Evolutionary conservation across 139 green algal genomes (phyloP).

Genomic region (Chlorella sp.): DNA sequence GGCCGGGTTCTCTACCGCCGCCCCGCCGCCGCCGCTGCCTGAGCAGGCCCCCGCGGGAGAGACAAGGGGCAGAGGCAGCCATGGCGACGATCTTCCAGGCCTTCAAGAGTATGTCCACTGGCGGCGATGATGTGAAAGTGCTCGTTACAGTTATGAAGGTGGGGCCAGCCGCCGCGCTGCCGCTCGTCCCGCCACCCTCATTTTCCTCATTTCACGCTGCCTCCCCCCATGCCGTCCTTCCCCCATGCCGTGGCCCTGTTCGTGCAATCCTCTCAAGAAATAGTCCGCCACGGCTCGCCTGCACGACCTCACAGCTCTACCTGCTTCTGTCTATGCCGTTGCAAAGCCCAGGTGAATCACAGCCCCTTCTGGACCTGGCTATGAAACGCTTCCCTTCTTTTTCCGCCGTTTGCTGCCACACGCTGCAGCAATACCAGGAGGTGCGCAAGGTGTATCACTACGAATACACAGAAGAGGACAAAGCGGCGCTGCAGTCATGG

Average conservation of each 20-base stretch:
- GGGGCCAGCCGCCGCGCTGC: neutral
- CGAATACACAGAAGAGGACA: constrained; percentile 20
- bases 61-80: neutral
- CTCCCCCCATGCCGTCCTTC: no score
- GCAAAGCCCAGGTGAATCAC: no score
- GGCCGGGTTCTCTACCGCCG: neutral
- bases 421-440: constrained; percentile 21
- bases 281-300: neutral
- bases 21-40: neutral
- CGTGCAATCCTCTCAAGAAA: neutral
- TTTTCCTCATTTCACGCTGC: no score
- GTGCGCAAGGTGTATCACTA: neutral
- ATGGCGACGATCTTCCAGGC: neutral
- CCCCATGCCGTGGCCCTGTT: neutral
- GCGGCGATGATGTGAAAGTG: neutral
- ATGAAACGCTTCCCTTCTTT: neutral
- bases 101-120: neutral
- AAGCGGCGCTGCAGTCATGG: constrained; percentile 12
- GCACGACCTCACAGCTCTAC: neutral
- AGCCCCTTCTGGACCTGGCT: neutral
- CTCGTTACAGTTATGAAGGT: neutral
- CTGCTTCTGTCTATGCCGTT: neutral
- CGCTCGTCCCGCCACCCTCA: no score
- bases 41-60: neutral
- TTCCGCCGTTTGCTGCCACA: neutral